These are phyloP conservation scores for Tricholoma hemisulphureum DNA, from an alignment of 768 basidiomycete species.

Conservation along the genomic window DNA sequence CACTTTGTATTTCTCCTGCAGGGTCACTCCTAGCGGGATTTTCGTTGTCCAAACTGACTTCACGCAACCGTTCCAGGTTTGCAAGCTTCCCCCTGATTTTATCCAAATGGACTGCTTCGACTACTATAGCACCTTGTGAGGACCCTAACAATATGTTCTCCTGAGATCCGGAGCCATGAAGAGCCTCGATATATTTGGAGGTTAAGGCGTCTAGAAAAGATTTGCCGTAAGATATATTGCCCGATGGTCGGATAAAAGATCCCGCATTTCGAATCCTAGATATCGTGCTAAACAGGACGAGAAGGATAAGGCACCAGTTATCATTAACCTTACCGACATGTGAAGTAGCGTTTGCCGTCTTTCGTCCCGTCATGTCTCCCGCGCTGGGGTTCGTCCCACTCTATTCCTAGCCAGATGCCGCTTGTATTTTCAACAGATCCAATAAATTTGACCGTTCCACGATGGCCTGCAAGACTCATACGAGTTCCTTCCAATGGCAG, in stretches of 20 bases:
- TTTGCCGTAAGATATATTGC: slow-evolving; percentile 55
- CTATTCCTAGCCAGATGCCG: slow-evolving; percentile 91
- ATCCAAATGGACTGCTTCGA: slow-evolving; percentile 82
- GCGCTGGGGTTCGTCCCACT: slow-evolving; percentile 85
- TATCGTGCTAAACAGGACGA: slow-evolving; percentile 14
- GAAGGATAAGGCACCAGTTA: slow-evolving; percentile 10
- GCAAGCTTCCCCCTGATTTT: slow-evolving; percentile 73
- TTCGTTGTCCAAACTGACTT: slow-evolving; percentile 77
- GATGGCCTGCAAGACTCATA: slow-evolving; percentile 48
- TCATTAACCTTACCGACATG: slow-evolving; percentile 56
- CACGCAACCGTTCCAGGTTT: slow-evolving; percentile 62
- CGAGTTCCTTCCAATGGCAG: slow-evolving; percentile 51
- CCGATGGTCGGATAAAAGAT: slow-evolving; percentile 78
- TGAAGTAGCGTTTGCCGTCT: slow-evolving; percentile 76
- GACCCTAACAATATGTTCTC: slow-evolving; percentile 77
- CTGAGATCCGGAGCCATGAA: slow-evolving; percentile 47
- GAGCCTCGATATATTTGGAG: slow-evolving; percentile 73
- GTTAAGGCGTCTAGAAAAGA: slow-evolving; percentile 75
- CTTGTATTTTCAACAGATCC: slow-evolving; percentile 62
- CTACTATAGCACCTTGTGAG: slow-evolving; percentile 77
- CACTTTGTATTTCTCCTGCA: slow-evolving; percentile 49
- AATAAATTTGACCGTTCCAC: slow-evolving; percentile 70
- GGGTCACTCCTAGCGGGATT: slow-evolving; percentile 51
- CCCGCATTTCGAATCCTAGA: slow-evolving; percentile 60
- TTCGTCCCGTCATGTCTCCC: slow-evolving; percentile 89